Base-by-base conservation (phyloP, 2,329 filamentous ascomycete genomes). In the Helotiales sp. region DNA sequence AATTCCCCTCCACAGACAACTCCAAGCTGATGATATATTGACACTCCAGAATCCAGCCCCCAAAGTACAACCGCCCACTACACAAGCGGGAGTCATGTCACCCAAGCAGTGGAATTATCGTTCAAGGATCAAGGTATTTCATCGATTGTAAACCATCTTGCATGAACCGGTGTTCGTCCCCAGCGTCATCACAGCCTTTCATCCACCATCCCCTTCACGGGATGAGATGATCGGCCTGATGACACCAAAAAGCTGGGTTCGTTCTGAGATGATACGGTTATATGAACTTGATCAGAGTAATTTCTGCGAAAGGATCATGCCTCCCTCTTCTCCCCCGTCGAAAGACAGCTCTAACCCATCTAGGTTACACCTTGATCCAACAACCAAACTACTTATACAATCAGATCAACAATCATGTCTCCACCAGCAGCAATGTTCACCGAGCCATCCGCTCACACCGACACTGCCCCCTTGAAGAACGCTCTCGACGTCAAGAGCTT, bases 221-320 rank as follows among this genome's bases (percentile, higher is more conserved):
- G 70, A 76, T 73, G 75, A 76, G 71, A 77, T 76, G 71, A 54
- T 22, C 43, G 43, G 72, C 55, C 65, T 71, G 70, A 57, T 65
- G 70, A 63, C 66, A 34, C n/a, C 22, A 68, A 32, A 32, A 70
- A 69, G 67, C 71, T 71, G 71, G 72, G 74, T 76, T 81, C 80
- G 83, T 82, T 85, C 87, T 93, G 90, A 95, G 91, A 96, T 89
- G 89, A 96, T 91, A 96, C 92, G 92, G 93, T 90, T 84, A 72
- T 66, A 85, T 60, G 83, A 93, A 95, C 92, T 95, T 95, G 92
- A 95, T 94, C 92, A 93, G 91, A 93, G 94, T 95, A 95, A 96
- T 96, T 93, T 93, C 91, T 93, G 93, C 93, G 93, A 93, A 96
- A 97, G 93, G 91, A 97, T 96, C 93, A 96, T 97, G 93, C 92